These are phyloP conservation scores for Rhinocladiella similis DNA, from an alignment of 2,329 filamentous ascomycete genomes.

Conservation along the genomic window DNA sequence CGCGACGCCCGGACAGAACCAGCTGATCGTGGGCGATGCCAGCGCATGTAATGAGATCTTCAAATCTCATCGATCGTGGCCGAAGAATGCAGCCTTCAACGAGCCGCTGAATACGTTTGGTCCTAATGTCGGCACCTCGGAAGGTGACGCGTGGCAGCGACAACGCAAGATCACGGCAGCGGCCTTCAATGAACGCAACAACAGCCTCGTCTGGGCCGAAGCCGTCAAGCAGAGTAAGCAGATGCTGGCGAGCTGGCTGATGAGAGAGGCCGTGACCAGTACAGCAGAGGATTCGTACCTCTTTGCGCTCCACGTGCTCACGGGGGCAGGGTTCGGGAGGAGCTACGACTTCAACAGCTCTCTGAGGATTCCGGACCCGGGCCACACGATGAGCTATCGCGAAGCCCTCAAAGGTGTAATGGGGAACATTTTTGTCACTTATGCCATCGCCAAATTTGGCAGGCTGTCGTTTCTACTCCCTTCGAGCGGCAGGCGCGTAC, in stretches of 20 bases:
- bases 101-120: constrained; percentile 10
- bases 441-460: constrained; percentile 14
- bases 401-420: constrained; percentile 24
- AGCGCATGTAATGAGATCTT: constrained; percentile 1
- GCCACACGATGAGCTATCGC: constrained; percentile 25
- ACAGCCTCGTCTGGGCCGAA: constrained; percentile 40
- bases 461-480: constrained; percentile 17
- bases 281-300: constrained; percentile 19
- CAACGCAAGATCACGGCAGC: constrained; percentile 44
- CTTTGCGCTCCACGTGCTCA: constrained; percentile 26
- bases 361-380: constrained; percentile 3
- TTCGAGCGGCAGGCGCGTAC: constrained; percentile 10
- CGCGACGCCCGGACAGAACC: constrained; percentile 7
- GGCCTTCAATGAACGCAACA: constrained; percentile 47
- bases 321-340: constrained; percentile 24
- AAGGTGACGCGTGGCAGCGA: constrained; percentile 37
- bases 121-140: constrained; percentile 5
- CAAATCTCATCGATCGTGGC: not conserved
- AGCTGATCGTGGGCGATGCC: constrained; percentile 9
- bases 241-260: constrained; percentile 31
- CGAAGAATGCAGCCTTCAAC: constrained; percentile 7
- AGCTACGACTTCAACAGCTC: constrained; percentile 22
- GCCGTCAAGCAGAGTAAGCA: constrained; percentile 33
- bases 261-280: constrained; percentile 12
- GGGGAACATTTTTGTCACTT: constrained; percentile 24